Percentiles rank a stretch among this genome's conserved stretches.
phyloP scores from a whole-genome alignment of 2,329 filamentous ascomycete genomes.

The Leptoxyphium fumago region DNA sequence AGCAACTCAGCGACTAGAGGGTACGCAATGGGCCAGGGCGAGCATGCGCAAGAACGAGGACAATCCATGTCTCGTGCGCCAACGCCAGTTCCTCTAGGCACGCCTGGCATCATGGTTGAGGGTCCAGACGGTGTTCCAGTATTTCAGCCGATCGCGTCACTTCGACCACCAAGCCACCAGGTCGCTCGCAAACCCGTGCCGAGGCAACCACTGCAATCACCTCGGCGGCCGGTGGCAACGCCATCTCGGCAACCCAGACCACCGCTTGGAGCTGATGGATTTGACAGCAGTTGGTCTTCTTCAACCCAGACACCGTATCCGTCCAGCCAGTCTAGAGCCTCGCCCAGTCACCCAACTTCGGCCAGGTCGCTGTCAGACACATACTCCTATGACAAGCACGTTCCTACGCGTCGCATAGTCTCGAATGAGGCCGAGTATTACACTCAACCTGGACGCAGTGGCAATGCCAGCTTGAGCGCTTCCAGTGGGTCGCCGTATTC shows the following conservation, averaged over 20 bases:
- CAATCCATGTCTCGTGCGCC: not conserved
- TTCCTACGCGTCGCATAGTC: not conserved
- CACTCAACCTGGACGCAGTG: not conserved
- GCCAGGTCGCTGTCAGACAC: not conserved
- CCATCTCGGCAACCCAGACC: not conserved
- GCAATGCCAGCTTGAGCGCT: not conserved
- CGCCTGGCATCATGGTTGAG: slow-evolving; percentile 33
- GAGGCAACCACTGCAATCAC: slow-evolving; percentile 1
- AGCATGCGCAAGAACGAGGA: slow-evolving; percentile 5
- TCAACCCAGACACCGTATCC: not conserved
- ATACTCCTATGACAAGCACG: not conserved
- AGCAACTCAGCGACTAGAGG: slow-evolving; percentile 21
- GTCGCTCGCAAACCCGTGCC: slow-evolving; percentile 3
- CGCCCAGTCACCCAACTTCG: not conserved
- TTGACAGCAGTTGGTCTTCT: not conserved
- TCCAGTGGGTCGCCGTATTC: not conserved
- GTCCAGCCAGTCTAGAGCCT: not conserved
- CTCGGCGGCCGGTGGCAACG: not conserved
- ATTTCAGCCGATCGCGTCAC: slow-evolving; percentile 23
- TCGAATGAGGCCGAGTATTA: not conserved
- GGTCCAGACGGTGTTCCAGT: slow-evolving; percentile 33
- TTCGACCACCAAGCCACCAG: slow-evolving; percentile 14
- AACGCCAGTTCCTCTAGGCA: slow-evolving; percentile 1
- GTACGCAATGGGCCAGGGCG: slow-evolving; percentile 16
- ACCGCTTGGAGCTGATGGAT: not conserved